Evolutionary conservation across 2,329 filamentous ascomycete genomes (phyloP), one percentile per base, ranked within the genome.

Genomic region (Nemania sp.): DNA sequence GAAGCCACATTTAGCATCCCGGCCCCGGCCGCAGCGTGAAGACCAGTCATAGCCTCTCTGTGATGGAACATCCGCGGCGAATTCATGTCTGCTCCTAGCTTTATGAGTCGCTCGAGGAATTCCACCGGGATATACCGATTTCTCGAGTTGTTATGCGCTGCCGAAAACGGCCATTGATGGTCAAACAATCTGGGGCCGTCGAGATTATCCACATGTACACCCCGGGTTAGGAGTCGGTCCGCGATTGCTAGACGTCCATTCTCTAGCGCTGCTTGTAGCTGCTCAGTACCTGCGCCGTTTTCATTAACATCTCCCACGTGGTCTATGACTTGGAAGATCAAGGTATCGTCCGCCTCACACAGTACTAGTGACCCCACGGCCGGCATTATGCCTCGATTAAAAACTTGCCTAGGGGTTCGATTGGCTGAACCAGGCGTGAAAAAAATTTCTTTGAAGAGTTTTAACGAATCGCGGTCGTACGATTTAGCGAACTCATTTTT

Each of bases 1-100:
- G 43, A 14, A n/a, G 20, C 20, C 14, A 46, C n/a, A 14, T 46
- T 46, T 11, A 46, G n/a, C 22, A 28, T 46, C 28, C 43, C 31
- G n/a, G 9, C 11, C 5, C 5, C 11, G n/a, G 23, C 39, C 5
- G 37, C 37, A 1, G 5, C 12, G 11, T 24, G 37, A 40, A 40
- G 37, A n/a, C 20, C 28, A 31, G 5, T 9, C 28, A 5, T 4
- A n/a, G n/a, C n/a, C n/a, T n/a, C n/a, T 31, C n/a, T 36, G 14
- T 15, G 12, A 3, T 8, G 9, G 37, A 6, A 23, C 6, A 20
- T 3, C 19, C 3, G 22, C 24, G 37, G 37, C 8, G 20, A 14
- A 15, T 28, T 28, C 7, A 42, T 19, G 19, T 28, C n/a, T 17
- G 39, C 39, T 42, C 39, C 39, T 26, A 6, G 39, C 19, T 42